These are phyloP conservation scores for Suhomyces prunicola DNA, from an alignment of 805 yeast species.

Conservation along the genomic window DNA sequence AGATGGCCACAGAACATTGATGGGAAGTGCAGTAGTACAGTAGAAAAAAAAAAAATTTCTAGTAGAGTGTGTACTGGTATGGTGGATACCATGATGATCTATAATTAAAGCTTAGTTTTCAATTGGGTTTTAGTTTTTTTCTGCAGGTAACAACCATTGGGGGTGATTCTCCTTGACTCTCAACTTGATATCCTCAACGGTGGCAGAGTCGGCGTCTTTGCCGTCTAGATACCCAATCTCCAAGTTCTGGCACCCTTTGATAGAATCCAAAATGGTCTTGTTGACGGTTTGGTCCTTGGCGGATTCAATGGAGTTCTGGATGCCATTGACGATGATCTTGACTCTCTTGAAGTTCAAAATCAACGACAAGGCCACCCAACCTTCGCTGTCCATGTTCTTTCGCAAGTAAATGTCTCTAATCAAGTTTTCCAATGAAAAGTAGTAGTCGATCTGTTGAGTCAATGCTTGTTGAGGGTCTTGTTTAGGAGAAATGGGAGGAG, in stretches of 20 bases:
- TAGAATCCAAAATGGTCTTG: slow-evolving; percentile 48
- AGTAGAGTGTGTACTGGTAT: background rate
- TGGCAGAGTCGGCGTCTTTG: slow-evolving; percentile 25
- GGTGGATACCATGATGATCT: background rate
- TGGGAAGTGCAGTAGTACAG: background rate
- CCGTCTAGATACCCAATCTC: slow-evolving; percentile 43
- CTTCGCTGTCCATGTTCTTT: slow-evolving; percentile 73
- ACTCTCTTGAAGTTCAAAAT: slow-evolving; percentile 76
- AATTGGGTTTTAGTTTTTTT: background rate
- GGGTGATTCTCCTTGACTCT: slow-evolving; percentile 58
- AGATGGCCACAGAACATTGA: background rate
- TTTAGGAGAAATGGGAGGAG: slow-evolving; percentile 47
- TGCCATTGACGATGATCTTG: slow-evolving; percentile 47
- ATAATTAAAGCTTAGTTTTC: background rate
- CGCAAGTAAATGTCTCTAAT: slow-evolving; percentile 81
- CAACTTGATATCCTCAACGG: slow-evolving; percentile 50
- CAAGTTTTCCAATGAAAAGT: slow-evolving; percentile 84
- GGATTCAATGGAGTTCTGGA: slow-evolving; percentile 31
- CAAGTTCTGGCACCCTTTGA: slow-evolving; percentile 50
- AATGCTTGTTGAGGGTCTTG: slow-evolving; percentile 45
- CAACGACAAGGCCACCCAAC: slow-evolving; percentile 62
- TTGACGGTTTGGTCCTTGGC: slow-evolving; percentile 22
- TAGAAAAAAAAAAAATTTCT: no score
- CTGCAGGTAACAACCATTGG: slow-evolving; percentile 64
- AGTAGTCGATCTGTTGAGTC: slow-evolving; percentile 76